A percentile compares a stretch with the other conserved stretches of the same genome.
Conservation (phyloP, 768 basidiomycete genomes). For the Hericium erinaceus region DNA sequence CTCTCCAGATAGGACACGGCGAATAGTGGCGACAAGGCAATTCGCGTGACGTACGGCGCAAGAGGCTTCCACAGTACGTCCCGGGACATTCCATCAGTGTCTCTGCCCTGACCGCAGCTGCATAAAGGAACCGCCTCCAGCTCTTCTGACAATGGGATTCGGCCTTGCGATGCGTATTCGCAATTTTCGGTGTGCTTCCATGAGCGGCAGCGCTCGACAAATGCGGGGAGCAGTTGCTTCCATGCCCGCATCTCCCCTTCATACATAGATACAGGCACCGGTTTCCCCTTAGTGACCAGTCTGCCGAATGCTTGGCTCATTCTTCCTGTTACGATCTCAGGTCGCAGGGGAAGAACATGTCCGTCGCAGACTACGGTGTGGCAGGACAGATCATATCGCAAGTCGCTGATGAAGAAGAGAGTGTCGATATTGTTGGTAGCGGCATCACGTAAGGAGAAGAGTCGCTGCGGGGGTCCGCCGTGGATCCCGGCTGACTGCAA, state of each 20-base stretch:
- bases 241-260: slow-evolving; percentile 33
- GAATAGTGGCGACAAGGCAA: slow-evolving; percentile 47
- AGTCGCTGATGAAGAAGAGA: slow-evolving; percentile 35
- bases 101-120: slow-evolving; percentile 42
- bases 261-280: slow-evolving; percentile 4
- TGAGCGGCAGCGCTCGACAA: slow-evolving; percentile 42
- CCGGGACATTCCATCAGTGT: slow-evolving; percentile 22
- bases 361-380: slow-evolving; percentile 45
- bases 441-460: background rate
- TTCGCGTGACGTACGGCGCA: slow-evolving; percentile 35
- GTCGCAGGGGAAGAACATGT: slow-evolving; percentile 32
- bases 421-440: slow-evolving; percentile 21
- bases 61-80: slow-evolving; percentile 27
- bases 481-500: slow-evolving; percentile 19
- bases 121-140: slow-evolving; percentile 36
- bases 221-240: slow-evolving; percentile 40
- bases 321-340: slow-evolving; percentile 12
- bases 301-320: slow-evolving; percentile 22
- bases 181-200: slow-evolving; percentile 42
- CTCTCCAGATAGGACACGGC: slow-evolving; percentile 40
- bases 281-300: slow-evolving; percentile 1
- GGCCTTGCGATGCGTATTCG: slow-evolving; percentile 29
- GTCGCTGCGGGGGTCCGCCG: background rate
- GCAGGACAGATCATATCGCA: slow-evolving; percentile 38
- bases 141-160: slow-evolving; percentile 30